A percentile compares a stretch with the other conserved stretches of the same genome.
phyloP scores from a whole-genome alignment of 169 alveolate genomes.

The Eimeria tenella region DNA sequence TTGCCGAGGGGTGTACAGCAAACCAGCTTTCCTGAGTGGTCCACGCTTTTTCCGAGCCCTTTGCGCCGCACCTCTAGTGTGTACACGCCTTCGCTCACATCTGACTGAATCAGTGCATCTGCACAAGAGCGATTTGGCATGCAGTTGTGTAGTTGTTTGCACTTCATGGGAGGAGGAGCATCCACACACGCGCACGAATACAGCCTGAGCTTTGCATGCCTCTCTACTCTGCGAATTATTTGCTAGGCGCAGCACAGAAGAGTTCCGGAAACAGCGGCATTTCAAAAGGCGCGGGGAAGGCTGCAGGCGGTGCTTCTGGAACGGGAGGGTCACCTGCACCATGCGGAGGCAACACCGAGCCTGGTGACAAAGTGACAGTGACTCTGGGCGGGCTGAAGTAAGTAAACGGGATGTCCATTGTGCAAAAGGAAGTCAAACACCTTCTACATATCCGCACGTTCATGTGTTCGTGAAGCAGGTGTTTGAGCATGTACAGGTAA shows the following conservation, averaged over 20 bases:
- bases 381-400: constrained; percentile 54
- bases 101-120: too few relatives aligned
- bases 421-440: too few relatives aligned
- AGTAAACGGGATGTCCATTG: background rate
- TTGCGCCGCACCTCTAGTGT: too few relatives aligned
- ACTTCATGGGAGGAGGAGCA: background rate
- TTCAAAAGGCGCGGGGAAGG: constrained; percentile 6
- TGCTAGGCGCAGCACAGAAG: constrained; percentile 35
- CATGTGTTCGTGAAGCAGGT: too few relatives aligned
- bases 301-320: constrained; percentile 24
- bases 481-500: too few relatives aligned
- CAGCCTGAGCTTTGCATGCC: background rate
- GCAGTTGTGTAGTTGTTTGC: background rate
- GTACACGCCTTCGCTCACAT: too few relatives aligned
- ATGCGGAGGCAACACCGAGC: constrained; percentile 8
- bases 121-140: too few relatives aligned
- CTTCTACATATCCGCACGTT: too few relatives aligned
- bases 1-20: background rate
- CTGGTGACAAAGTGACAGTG: constrained; percentile 42
- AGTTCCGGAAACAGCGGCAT: constrained; percentile 13
- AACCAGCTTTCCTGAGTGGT: background rate
- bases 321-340: background rate
- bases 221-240: background rate
- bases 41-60: background rate
- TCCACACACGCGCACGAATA: background rate